Evolutionary conservation across 805 yeast genomes (phyloP).

Genomic region (Wickerhamomyces xylosicus): DNA sequence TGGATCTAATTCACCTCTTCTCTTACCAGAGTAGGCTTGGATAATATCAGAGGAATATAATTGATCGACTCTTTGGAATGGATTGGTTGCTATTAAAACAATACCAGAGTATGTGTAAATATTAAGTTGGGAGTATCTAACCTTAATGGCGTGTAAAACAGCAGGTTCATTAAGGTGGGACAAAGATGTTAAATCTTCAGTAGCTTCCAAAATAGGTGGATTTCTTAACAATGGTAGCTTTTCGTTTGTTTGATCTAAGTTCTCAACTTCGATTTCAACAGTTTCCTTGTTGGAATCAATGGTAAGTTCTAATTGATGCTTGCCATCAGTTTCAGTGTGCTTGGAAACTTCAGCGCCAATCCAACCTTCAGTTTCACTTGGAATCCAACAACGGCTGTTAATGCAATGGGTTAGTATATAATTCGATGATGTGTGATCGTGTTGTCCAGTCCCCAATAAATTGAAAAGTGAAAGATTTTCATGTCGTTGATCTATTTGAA

Average conservation of each 20-base stretch:
- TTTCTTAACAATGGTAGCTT: slow-evolving; percentile 76
- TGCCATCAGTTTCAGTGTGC: slow-evolving; percentile 27
- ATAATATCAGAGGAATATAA: slow-evolving; percentile 86
- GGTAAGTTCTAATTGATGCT: slow-evolving; percentile 39
- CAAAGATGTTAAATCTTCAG: slow-evolving; percentile 86
- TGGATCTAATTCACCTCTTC: slow-evolving; percentile 93
- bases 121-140: slow-evolving; percentile 80
- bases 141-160: slow-evolving; percentile 84
- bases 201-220: slow-evolving; percentile 86
- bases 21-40: slow-evolving; percentile 88
- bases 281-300: slow-evolving; percentile 40
- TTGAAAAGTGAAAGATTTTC: background rate
- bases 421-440: background rate
- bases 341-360: slow-evolving; percentile 53
- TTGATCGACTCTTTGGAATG: slow-evolving; percentile 87
- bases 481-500: background rate
- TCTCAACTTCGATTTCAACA: slow-evolving; percentile 35
- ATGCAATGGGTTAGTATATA: slow-evolving; percentile 20
- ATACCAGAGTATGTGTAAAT: slow-evolving; percentile 96
- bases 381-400: slow-evolving; percentile 64
- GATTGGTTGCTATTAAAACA: slow-evolving; percentile 92
- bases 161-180: slow-evolving; percentile 95
- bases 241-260: slow-evolving; percentile 20
- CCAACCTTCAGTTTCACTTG: slow-evolving; percentile 64
- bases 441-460: background rate